phyloP scores from a whole-genome alignment of 129 eudicot species.

The Artemisia annua region DNA sequence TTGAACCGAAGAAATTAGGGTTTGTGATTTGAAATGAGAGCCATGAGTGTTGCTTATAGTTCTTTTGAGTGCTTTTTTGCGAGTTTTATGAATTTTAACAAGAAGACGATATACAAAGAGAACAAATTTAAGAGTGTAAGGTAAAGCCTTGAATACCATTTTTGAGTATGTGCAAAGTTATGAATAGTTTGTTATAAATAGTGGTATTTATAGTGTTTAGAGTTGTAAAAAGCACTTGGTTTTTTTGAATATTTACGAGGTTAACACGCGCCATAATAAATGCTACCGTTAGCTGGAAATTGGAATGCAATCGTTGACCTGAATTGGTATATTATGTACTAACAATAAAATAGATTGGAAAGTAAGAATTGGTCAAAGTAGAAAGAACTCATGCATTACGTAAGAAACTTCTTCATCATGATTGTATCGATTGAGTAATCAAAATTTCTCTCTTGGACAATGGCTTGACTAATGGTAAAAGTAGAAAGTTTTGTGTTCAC shows the following conservation, averaged over 20 bases:
- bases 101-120: constrained; percentile 35
- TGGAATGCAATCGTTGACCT: constrained; percentile 15
- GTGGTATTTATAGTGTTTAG: constrained; percentile 24
- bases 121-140: constrained; percentile 34
- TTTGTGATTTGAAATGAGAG: constrained; percentile 18
- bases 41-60: constrained; percentile 39
- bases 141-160: constrained; percentile 39
- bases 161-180: background rate
- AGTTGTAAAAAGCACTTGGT: constrained; percentile 15
- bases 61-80: constrained; percentile 40
- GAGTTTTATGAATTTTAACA: constrained; percentile 27
- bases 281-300: constrained; percentile 27
- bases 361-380: background rate
- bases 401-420: background rate
- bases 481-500: no score
- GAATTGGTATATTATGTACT: background rate
- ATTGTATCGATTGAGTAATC: no score
- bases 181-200: constrained; percentile 12
- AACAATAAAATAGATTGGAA: background rate
- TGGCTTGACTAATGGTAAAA: no score
- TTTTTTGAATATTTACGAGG: background rate
- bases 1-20: constrained; percentile 8
- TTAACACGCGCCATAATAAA: constrained; percentile 24
- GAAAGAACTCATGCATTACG: background rate
- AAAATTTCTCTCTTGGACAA: no score